phyloP scores from a whole-genome alignment of 192 early-diverging fungal genomes.

The Podochytrium sp. region DNA sequence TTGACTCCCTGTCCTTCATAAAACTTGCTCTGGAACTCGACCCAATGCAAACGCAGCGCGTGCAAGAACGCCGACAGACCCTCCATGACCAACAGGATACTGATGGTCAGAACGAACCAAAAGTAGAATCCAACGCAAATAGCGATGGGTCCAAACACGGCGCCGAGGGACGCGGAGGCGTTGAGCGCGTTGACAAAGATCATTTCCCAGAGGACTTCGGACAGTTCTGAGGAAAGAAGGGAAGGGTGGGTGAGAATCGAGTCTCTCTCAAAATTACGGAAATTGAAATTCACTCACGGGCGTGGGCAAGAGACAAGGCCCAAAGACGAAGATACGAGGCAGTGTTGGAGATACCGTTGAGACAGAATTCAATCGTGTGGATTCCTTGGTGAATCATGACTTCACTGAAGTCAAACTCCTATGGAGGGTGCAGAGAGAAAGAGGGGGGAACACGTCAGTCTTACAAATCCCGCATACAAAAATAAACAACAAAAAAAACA shows the following conservation, averaged over 20 bases:
- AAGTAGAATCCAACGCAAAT: slow-evolving; percentile 79
- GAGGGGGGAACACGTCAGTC: neutral
- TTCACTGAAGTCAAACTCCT: slow-evolving; percentile 93
- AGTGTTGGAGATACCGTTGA: slow-evolving; percentile 96
- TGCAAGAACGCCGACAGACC: slow-evolving; percentile 86
- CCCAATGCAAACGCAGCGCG: slow-evolving; percentile 93
- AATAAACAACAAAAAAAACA: slow-evolving; percentile 5
- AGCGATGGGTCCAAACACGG: slow-evolving; percentile 62
- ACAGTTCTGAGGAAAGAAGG: slow-evolving; percentile 69
- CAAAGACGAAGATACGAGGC: slow-evolving; percentile 98
- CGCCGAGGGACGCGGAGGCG: slow-evolving; percentile 38
- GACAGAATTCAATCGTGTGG: slow-evolving; percentile 98
- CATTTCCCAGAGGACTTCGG: slow-evolving; percentile 97
- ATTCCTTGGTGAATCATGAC: slow-evolving; percentile 97
- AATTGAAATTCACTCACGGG: slow-evolving; percentile 60
- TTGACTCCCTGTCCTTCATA: slow-evolving; percentile 88
- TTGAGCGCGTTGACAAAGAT: slow-evolving; percentile 64
- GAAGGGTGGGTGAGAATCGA: neutral
- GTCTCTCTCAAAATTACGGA: slow-evolving; percentile 22
- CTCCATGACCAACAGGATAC: slow-evolving; percentile 84
- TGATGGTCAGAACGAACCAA: slow-evolving; percentile 87
- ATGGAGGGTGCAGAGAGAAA: neutral
- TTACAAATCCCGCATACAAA: neutral
- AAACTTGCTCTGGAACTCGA: slow-evolving; percentile 98
- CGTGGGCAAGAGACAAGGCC: slow-evolving; percentile 97